phyloP scores from a whole-genome alignment of 257 asterid species.

The Prunella vulgaris region DNA sequence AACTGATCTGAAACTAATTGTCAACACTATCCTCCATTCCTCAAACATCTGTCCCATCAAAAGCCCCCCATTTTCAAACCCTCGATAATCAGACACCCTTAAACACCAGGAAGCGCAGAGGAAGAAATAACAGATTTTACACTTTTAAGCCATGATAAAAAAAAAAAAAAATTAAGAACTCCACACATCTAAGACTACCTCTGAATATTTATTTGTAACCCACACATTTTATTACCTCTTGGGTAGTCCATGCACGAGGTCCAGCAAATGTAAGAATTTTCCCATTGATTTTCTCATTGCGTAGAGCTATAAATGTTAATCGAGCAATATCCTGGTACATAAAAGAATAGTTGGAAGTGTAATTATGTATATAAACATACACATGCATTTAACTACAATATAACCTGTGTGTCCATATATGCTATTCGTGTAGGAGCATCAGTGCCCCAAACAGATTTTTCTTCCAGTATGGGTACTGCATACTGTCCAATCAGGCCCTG shows the following conservation, averaged over 20 bases:
- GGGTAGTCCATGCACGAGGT: constrained; percentile 99
- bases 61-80: too few relatives aligned
- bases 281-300: constrained; percentile 77
- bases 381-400: constrained; percentile 1
- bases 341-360: constrained; percentile 9
- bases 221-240: constrained; percentile 59
- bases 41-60: too few relatives aligned
- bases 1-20: too few relatives aligned
- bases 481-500: constrained; percentile 97
- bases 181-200: neutral
- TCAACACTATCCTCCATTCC: too few relatives aligned
- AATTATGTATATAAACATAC: constrained; percentile 6
- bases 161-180: too few relatives aligned
- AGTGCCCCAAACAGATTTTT: constrained; percentile 98
- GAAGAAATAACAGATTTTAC: neutral
- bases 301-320: constrained; percentile 83
- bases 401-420: constrained; percentile 97
- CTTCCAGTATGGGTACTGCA: constrained; percentile 97
- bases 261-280: constrained; percentile 94
- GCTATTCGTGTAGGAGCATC: constrained; percentile 99
- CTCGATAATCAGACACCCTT: too few relatives aligned
- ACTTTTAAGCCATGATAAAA: neutral
- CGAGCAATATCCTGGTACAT: constrained; percentile 83
- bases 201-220: neutral
- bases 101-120: neutral